Base-by-base conservation (phyloP, 2,329 filamentous ascomycete genomes). In the Ascosphaera aggregata region DNA sequence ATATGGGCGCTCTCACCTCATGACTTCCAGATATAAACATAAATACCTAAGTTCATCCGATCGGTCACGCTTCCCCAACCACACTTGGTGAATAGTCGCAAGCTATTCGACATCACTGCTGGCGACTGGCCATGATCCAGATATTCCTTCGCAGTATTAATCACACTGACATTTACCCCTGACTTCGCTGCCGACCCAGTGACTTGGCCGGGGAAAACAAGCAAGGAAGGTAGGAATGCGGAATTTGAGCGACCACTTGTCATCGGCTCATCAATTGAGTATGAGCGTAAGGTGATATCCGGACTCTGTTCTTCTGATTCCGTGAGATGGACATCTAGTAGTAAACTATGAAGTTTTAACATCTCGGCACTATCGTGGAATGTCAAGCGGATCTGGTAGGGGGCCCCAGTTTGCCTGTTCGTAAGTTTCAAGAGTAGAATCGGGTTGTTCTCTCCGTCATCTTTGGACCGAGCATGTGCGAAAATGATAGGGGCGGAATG, bases 11-110 rank as follows among this genome's bases (percentile, higher is more conserved):
- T n/a, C n/a, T n/a, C n/a, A n/a, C n/a, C n/a, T n/a, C n/a, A n/a
- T n/a, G n/a, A n/a, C n/a, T n/a, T n/a, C n/a, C n/a, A n/a, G n/a
- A n/a, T 20, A 17, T 34, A 41, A 31, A 17, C 34, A 20, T 16
- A 42, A 58, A 53, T 58, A 64, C 66, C 63, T 40, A 91, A 65
- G 47, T 92, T 92, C 50, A 93, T 65, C 30, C 84, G 71, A 56
- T 94, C 85, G 2, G 80, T 81, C 13, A 91, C 63, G 34, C 75
- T 80, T 37, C 82, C 80, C 46, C 76, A 73, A 43, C 77, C 71
- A 45, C 78, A 80, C 41, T 82, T 74, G 22, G 80, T 65, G 39
- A 91, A 67, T 15, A 91, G 65, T 19, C 82, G 71, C 43, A 93
- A 60, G 47, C 69, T 70, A 49, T 89, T 77, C 0, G 81, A 80